Evolutionary conservation across 441 rosid genomes (phyloP), one percentile per base, ranked within the genome.

Genomic region (Brassica hybrid): DNA sequence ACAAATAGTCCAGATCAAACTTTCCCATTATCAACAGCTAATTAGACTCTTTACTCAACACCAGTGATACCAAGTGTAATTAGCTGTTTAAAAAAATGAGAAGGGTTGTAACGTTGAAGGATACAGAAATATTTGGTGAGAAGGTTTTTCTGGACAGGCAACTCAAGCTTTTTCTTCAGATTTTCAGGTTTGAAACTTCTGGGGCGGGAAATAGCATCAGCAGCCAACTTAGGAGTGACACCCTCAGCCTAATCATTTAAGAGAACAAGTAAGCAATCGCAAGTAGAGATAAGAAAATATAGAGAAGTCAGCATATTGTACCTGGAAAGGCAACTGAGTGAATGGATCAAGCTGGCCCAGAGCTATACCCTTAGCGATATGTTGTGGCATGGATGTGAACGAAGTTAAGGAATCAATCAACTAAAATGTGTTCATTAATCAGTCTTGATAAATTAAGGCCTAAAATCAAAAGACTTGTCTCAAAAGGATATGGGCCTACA

Each of bases 401-500:
- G 27, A 72, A 18, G 81, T 94, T 87, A 94, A 91, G 90, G 87
- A 58, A 75, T 68, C 21, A 63, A 74, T 67, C 25, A 50, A 48
- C 1, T 45, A 21, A 43, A 18, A 12, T 57, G 45, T 69, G 69
- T 65, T 52, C 16, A 32, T 66, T 56, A 50, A 12, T 9, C 54
- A 45, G 7, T 63, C 54, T 11, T 45, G 54, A 52, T 17, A 71
- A 17, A 54, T 43, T 11, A 59, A 23, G 48, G 17, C 27, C 11
- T 32, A 74, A 11, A 16, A 82, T 57, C 18, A 41, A 60, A 57
- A 70, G 65, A 64, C 68, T 59, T 65, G 72, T 25, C 6, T 70
- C 75, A 86, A 80, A 21, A 96, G 98, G 98, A 96, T 96, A 96
- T 96, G 98, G 98, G 86, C 99, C 99, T 72, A 94, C 75, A 75